phyloP scores from a whole-genome alignment of 257 asterid genomes.

The Hygrophila difformis region DNA sequence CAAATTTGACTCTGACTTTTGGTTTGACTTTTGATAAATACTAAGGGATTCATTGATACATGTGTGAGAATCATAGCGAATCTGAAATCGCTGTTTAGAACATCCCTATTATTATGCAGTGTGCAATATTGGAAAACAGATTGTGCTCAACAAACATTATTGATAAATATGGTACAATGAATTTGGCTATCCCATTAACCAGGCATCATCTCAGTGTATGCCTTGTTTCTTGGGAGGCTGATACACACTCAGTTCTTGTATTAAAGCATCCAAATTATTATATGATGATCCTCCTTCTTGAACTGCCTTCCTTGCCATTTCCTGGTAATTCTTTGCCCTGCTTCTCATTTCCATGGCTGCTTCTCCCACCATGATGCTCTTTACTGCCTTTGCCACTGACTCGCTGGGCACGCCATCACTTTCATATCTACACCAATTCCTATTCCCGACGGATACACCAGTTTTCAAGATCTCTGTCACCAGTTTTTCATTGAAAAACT shows the following conservation, averaged over 20 bases:
- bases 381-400: slow-evolving; percentile 28
- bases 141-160: no score
- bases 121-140: no score
- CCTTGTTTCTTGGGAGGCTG: no score
- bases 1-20: no score
- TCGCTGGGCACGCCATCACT: slow-evolving; percentile 32
- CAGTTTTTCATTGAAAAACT: slow-evolving; percentile 36
- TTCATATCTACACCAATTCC: slow-evolving; percentile 20
- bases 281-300: slow-evolving; percentile 66
- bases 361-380: slow-evolving; percentile 29
- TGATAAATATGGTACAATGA: no score
- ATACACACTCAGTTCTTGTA: slow-evolving; percentile 25
- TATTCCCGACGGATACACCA: slow-evolving; percentile 31
- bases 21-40: no score
- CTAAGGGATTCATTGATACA: no score
- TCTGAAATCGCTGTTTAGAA: no score
- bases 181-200: no score
- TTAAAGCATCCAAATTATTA: slow-evolving; percentile 25
- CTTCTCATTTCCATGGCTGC: slow-evolving; percentile 30
- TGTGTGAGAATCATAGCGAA: no score
- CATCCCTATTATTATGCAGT: no score
- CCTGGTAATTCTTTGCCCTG: slow-evolving; percentile 21
- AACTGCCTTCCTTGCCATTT: slow-evolving; percentile 32
- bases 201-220: no score
- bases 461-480: slow-evolving; percentile 23